These are phyloP conservation scores for Aegilops umbellulata DNA, from an alignment of 176 grass and related monocot genomes.

Conservation along the genomic window DNA sequence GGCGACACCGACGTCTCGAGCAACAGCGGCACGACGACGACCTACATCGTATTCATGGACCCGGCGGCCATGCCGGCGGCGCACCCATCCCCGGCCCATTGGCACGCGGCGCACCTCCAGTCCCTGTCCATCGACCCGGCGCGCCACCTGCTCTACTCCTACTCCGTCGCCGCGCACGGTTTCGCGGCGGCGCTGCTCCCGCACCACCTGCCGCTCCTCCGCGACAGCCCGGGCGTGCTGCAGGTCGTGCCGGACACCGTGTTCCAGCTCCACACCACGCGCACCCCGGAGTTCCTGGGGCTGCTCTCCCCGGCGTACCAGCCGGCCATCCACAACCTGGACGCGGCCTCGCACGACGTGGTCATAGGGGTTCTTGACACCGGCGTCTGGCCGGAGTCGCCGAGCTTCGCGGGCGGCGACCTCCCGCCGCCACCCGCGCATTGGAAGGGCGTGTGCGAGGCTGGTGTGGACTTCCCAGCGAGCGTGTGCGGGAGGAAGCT, in stretches of 20 bases:
- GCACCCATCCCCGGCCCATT: constrained; percentile 52
- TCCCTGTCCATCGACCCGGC: constrained; percentile 74
- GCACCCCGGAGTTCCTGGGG: constrained; percentile 79
- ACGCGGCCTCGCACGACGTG: constrained; percentile 71
- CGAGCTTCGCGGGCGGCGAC: constrained; percentile 54
- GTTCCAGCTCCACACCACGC: constrained; percentile 74
- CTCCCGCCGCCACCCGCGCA: constrained; percentile 51
- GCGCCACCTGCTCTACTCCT: constrained; percentile 75
- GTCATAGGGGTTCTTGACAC: constrained; percentile 88
- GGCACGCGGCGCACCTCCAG: constrained; percentile 73
- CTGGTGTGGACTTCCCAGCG: constrained; percentile 73
- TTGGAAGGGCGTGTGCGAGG: constrained; percentile 86
- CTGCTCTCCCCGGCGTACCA: constrained; percentile 47
- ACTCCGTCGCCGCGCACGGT: constrained; percentile 63
- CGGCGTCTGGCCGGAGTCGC: constrained; percentile 86
- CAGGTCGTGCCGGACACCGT: constrained; percentile 61
- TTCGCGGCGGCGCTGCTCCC: constrained; percentile 68
- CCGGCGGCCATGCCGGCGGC: constrained; percentile 46
- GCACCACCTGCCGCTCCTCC: constrained; percentile 57
- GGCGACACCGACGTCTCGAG: not conserved
- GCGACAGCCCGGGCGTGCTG: constrained; percentile 62
- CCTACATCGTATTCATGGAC: constrained; percentile 97
- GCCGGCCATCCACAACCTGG: constrained; percentile 40
- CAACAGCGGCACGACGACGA: constrained; percentile 31
- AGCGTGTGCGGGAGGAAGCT: constrained; percentile 76